Evolutionary conservation across 805 yeast genomes (phyloP), one percentile per base, ranked within the genome.

Genomic region (Torulaspora gathmanii): DNA sequence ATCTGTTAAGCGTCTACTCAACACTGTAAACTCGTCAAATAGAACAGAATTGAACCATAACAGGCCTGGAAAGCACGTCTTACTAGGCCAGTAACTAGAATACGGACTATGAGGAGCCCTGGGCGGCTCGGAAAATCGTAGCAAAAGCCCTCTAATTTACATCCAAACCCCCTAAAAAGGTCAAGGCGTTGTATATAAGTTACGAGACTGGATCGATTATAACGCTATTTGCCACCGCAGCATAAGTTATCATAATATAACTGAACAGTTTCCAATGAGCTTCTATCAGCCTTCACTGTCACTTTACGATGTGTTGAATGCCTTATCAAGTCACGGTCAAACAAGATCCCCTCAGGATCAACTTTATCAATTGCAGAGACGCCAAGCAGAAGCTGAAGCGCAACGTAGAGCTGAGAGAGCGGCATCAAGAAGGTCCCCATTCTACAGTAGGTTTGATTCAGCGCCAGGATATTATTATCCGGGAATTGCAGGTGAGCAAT

Each of bases 241-340:
- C 25, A 17, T 7, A 19, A 8, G n/a, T 5, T 9, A 19, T 4
- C 4, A 16, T 4, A 31, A 6, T 2, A 31, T 15, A 19, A 31
- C 13, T 19, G 8, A 28, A 17, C 10, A 9, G 7, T n/a, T 28
- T 27, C 17, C 12, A 22, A 62, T 62, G 67, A 62, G 62, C 35
- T 62, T 57, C 36, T 57, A 61, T 37, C 63, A 61, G 47, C 64
- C 64, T 35, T 54, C 63, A 13, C 26, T 61, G 42, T 62, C 67
- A 0, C 41, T 61, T 15, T 61, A 58, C 33, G 67, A 62, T 45
- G 55, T 62, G 19, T 26, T 61, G 31, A 55, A 55, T 25, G 65
- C 65, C 5, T 43, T 62, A 27, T 46, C 59, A 15, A 50, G 39
- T 15, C 61, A 58, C 39, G 51, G 54, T 11, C 50, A 49, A 9